Evolutionary conservation across 2,329 filamentous ascomycete genomes (phyloP).

Genomic region (Sclerotinia glacialis): DNA sequence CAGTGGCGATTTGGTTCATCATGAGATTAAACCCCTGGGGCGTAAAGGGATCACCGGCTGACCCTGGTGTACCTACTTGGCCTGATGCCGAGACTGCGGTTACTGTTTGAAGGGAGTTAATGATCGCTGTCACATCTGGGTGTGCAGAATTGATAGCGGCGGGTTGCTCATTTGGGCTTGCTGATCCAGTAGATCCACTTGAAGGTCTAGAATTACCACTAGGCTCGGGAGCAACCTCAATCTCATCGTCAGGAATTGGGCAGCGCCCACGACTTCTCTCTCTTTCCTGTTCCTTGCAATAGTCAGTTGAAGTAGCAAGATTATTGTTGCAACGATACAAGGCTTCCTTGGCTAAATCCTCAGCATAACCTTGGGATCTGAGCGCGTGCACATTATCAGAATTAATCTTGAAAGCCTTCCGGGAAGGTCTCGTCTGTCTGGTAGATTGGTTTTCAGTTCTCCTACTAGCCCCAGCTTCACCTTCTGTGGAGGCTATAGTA

Average conservation of each 20-base stretch:
- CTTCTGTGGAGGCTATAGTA: slow-evolving; percentile 71
- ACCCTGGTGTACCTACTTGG: slow-evolving; percentile 11
- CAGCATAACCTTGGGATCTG: slow-evolving; percentile 50
- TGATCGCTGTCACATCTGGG: slow-evolving; percentile 24
- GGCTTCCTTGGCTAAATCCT: slow-evolving; percentile 70
- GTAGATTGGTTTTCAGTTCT: slow-evolving; percentile 55
- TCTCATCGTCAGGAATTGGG: slow-evolving; percentile 63
- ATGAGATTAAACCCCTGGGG: slow-evolving; percentile 28
- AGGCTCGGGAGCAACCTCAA: slow-evolving; percentile 39
- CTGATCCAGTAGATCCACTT: slow-evolving; percentile 33
- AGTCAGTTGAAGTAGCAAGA: slow-evolving; percentile 60
- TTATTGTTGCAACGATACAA: slow-evolving; percentile 78
- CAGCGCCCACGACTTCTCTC: slow-evolving; percentile 62
- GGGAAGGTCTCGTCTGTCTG: slow-evolving; percentile 40
- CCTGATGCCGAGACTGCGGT: slow-evolving; percentile 14
- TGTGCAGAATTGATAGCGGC: slow-evolving; percentile 26
- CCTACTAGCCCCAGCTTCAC: slow-evolving; percentile 64
- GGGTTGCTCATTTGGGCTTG: slow-evolving; percentile 35
- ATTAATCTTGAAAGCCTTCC: slow-evolving; percentile 52
- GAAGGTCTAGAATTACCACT: slow-evolving; percentile 25
- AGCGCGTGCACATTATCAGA: slow-evolving; percentile 45
- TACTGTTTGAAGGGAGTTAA: slow-evolving; percentile 27
- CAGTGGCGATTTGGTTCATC: slow-evolving; percentile 25
- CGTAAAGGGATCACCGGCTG: slow-evolving; percentile 4
- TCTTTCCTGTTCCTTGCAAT: slow-evolving; percentile 64